Base-by-base conservation (phyloP, 2,329 filamentous ascomycete species). In the Knoxdaviesia proteae region DNA sequence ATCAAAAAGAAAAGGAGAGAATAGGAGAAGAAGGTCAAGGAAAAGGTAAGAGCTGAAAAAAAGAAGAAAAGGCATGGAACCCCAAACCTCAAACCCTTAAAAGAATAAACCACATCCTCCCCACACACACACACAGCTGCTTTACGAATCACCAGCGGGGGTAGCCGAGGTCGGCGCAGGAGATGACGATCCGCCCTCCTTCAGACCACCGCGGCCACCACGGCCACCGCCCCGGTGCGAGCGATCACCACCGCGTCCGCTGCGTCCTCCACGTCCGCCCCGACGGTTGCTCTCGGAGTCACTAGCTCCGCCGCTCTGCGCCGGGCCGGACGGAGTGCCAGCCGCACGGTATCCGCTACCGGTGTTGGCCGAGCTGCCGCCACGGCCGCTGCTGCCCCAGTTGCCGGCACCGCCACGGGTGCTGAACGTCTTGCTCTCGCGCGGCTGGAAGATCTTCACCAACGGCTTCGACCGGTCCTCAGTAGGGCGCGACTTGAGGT, bases 261-360 rank as follows among this genome's bases (percentile, higher is more conserved):
- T 63, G 30, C 68, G 62, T 9, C 67, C 62, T 11, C 71, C 68
- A 8, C 71, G 63, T 33, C 63, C 65, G 10, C 73, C 73, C 7
- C 70, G 67, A 47, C 68, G 63, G 45, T 66, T 71, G 45, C 68
- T 70, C 53, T 75, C 72, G 34, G 70, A 73, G 49, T 75, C 78
- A 54, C 77, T 80, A 46, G 83, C 87, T 45, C 83, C 84, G 42
- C 59, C 44, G 6, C 47, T 46, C 32, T 39, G 39, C 20, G 20
- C 20, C 20, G 20, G 20, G 20, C 20, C 20, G 20, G 20, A 20
- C 20, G 20, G 20, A 20, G 20, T 20, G 42, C 77, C 82, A 44
- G 80, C 82, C 54, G 84, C 92, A 51, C 84, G 78, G 63, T 94
- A 94, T 46, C 84, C 84, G 51, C 80, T 81, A 45, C 71, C 71